These are phyloP conservation scores for Saccharum hybrid DNA, from an alignment of 202 grass and related monocot genomes.

Conservation along the genomic window DNA sequence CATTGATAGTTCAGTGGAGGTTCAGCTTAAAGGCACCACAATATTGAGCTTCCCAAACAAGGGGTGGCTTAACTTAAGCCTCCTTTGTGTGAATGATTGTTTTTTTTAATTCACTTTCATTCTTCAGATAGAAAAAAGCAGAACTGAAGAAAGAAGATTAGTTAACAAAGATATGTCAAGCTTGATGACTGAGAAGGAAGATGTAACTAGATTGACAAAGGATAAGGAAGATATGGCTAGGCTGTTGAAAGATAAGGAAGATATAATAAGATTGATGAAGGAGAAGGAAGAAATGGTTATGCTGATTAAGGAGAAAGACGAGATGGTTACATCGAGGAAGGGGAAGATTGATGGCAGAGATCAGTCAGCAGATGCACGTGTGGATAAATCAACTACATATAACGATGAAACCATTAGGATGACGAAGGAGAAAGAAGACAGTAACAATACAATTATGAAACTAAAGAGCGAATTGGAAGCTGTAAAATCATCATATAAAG, in stretches of 20 bases:
- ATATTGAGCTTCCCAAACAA: neutral
- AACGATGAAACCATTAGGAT: slow-evolving; percentile 44
- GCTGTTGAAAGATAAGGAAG: slow-evolving; percentile 59
- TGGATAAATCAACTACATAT: slow-evolving; percentile 42
- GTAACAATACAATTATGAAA: slow-evolving; percentile 55
- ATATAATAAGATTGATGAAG: slow-evolving; percentile 66
- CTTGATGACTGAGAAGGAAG: slow-evolving; percentile 53
- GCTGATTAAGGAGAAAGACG: slow-evolving; percentile 51
- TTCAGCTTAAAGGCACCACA: neutral
- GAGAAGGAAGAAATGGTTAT: slow-evolving; percentile 61
- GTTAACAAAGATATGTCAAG: slow-evolving; percentile 43
- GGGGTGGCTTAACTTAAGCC: neutral
- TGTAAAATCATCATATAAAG: slow-evolving; percentile 52
- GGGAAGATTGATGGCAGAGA: slow-evolving; percentile 41
- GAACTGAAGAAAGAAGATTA: slow-evolving; percentile 46
- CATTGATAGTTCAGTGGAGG: neutral
- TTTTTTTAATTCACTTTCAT: slow-evolving; percentile 11
- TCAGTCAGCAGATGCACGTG: slow-evolving; percentile 20
- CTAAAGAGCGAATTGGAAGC: slow-evolving; percentile 65
- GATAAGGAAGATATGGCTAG: slow-evolving; percentile 60
- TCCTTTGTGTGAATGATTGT: slow-evolving; percentile 9
- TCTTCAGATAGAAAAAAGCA: slow-evolving; percentile 60
- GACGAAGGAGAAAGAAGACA: slow-evolving; percentile 52
- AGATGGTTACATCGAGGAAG: too few relatives aligned
- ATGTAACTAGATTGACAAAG: slow-evolving; percentile 53